phyloP scores from a whole-genome alignment of 2,329 filamentous ascomycete species.

The Oidium heveae region DNA sequence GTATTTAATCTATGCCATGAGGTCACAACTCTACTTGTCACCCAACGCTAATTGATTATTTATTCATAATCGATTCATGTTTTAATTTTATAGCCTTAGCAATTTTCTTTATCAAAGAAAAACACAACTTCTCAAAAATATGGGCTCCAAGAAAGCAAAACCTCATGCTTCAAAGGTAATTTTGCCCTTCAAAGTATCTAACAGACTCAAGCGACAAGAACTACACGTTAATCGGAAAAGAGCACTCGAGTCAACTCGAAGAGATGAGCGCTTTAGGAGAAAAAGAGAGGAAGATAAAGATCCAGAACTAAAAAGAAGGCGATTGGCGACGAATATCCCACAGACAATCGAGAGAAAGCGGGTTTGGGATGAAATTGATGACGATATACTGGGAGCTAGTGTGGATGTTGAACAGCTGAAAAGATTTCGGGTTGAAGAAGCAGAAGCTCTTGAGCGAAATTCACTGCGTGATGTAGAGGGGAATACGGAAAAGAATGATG shows the following conservation, averaged over 20 bases:
- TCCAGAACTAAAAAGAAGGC: slow-evolving; percentile 45
- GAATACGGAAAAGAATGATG: slow-evolving; percentile 25
- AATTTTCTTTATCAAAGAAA: too few species aligned
- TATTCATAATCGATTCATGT: too few species aligned
- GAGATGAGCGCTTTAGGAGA: slow-evolving; percentile 50
- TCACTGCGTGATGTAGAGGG: slow-evolving; percentile 17
- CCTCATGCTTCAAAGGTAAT: slow-evolving; percentile 19
- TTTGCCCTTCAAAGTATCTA: slow-evolving; percentile 31
- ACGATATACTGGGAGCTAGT: slow-evolving; percentile 25
- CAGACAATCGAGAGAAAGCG: slow-evolving; percentile 67
- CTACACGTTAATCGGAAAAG: slow-evolving; percentile 64
- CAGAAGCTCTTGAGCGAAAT: slow-evolving; percentile 21
- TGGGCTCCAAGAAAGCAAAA: slow-evolving; percentile 23
- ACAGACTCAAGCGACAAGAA: slow-evolving; percentile 58
- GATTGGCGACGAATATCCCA: slow-evolving; percentile 56
- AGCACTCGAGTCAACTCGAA: slow-evolving; percentile 43
- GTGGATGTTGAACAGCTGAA: slow-evolving; percentile 35
- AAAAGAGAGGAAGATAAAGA: slow-evolving; percentile 72
- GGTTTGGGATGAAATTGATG: slow-evolving; percentile 60
- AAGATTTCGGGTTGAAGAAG: slow-evolving; percentile 25
- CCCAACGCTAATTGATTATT: too few species aligned
- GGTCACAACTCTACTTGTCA: too few species aligned
- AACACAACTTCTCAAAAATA: slow-evolving; percentile 8
- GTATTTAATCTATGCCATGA: too few species aligned
- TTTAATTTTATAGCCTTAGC: too few species aligned